Evolutionary conservation across 805 yeast genomes (phyloP).

Genomic region (Metschnikowia cubensis): DNA sequence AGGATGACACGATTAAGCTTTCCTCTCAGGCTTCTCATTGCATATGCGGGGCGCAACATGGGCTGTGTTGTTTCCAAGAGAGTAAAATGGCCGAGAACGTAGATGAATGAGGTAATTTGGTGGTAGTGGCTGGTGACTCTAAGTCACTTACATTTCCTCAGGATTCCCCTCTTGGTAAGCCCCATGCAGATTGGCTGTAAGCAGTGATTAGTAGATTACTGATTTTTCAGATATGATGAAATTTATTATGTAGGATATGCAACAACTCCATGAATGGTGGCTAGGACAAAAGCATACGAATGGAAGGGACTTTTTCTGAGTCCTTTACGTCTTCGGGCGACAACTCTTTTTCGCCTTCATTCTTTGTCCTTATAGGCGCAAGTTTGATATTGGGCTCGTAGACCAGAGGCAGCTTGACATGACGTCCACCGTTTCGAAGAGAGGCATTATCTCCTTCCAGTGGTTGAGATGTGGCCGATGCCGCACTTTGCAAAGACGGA

Average conservation of each 20-base stretch:
- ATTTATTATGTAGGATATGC: not conserved
- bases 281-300: conserved; percentile 16
- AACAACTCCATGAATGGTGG: not conserved
- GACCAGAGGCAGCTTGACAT: not conserved
- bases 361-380: conserved; percentile 9
- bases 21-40: not conserved
- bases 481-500: conserved; percentile 3
- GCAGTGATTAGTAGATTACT: not conserved
- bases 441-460: not conserved
- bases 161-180: not conserved
- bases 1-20: not conserved
- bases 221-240: not conserved
- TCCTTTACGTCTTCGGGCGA: conserved; percentile 5
- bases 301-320: conserved; percentile 15
- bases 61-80: not conserved
- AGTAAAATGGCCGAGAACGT: too few relatives aligned
- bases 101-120: not conserved
- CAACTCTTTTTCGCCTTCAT: not conserved
- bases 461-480: not conserved
- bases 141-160: not conserved
- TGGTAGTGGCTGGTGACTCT: not conserved
- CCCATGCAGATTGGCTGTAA: not conserved
- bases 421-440: not conserved
- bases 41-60: not conserved
- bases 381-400: conserved; percentile 5